phyloP scores from a whole-genome alignment of 345 rosid species.

The Citrus cavaleriei region DNA sequence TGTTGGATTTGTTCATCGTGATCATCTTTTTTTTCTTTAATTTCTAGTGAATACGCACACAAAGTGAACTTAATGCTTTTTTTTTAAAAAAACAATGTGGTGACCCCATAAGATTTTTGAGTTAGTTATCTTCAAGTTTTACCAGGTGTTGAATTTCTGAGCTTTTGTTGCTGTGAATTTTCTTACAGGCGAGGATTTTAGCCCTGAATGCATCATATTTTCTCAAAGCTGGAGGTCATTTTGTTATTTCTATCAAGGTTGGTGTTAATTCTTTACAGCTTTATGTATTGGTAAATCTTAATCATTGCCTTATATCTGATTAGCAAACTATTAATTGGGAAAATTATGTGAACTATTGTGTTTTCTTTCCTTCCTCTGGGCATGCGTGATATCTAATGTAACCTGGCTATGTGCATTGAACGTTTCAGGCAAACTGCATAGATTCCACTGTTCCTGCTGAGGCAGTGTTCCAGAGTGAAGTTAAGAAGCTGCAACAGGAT shows the following conservation, averaged over 20 bases:
- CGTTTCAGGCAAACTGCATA: constrained; percentile 82
- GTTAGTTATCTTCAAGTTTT: background rate
- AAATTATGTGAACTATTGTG: background rate
- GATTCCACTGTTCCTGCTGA: constrained; percentile 89
- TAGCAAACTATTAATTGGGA: no score
- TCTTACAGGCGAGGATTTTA: constrained; percentile 80
- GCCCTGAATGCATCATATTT: constrained; percentile 84
- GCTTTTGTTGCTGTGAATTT: background rate
- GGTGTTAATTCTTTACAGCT: constrained; percentile 6
- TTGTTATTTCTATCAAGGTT: constrained; percentile 98
- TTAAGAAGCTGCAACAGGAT: constrained; percentile 76
- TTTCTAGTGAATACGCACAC: background rate
- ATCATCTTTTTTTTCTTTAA: background rate
- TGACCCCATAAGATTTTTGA: background rate
- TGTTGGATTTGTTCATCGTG: background rate
- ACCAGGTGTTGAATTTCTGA: background rate
- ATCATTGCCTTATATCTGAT: background rate
- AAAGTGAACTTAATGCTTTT: background rate
- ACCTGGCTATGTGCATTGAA: background rate
- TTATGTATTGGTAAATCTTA: background rate
- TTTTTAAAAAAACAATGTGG: background rate
- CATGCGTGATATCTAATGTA: no score
- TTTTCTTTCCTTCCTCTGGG: background rate
- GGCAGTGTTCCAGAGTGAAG: constrained; percentile 81
- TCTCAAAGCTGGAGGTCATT: constrained; percentile 91